Percentiles rank a stretch among this genome's conserved stretches.
Evolutionary conservation across 805 yeast genomes (phyloP).

Genomic region (Kluyveromyces nonfermentans): DNA sequence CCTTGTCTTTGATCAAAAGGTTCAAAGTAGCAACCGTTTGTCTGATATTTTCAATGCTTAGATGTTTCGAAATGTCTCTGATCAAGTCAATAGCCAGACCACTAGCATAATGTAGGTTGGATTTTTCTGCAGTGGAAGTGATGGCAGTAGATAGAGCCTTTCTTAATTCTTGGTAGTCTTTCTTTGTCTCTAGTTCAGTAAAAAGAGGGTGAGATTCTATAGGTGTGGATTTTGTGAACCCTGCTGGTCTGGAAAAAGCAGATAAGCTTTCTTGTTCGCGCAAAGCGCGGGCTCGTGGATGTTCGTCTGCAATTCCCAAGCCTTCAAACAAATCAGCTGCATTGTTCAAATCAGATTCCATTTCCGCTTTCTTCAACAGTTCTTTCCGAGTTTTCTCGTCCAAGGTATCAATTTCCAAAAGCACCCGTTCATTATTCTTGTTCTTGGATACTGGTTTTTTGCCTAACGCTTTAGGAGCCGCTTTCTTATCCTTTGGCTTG

Average conservation of each 20-base stretch:
- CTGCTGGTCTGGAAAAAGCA: constrained; percentile 15
- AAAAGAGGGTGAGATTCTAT: constrained; percentile 72
- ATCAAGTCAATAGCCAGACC: constrained; percentile 74
- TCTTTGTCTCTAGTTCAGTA: constrained; percentile 61
- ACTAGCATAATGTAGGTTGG: constrained; percentile 61
- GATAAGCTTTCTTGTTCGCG: constrained; percentile 31
- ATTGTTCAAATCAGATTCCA: constrained; percentile 78
- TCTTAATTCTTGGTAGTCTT: constrained; percentile 69
- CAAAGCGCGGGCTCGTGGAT: constrained; percentile 33
- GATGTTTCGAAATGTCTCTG: constrained; percentile 75
- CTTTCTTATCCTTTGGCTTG: constrained; percentile 31
- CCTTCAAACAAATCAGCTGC: constrained; percentile 91
- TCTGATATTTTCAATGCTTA: constrained; percentile 71
- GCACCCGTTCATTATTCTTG: constrained; percentile 32
- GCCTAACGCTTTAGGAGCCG: constrained; percentile 17
- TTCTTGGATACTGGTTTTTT: constrained; percentile 20
- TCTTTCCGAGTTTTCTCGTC: constrained; percentile 71
- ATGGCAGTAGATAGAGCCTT: constrained; percentile 59
- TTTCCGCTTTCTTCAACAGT: constrained; percentile 68
- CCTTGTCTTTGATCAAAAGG: constrained; percentile 75
- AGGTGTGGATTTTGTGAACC: constrained; percentile 42
- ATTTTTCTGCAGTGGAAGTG: constrained; percentile 49
- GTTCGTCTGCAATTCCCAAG: constrained; percentile 42
- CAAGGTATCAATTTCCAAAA: constrained; percentile 53
- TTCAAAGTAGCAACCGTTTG: constrained; percentile 80